Evolutionary conservation across 2,329 filamentous ascomycete species (phyloP).

Genomic region (Elsinoe necatrix): DNA sequence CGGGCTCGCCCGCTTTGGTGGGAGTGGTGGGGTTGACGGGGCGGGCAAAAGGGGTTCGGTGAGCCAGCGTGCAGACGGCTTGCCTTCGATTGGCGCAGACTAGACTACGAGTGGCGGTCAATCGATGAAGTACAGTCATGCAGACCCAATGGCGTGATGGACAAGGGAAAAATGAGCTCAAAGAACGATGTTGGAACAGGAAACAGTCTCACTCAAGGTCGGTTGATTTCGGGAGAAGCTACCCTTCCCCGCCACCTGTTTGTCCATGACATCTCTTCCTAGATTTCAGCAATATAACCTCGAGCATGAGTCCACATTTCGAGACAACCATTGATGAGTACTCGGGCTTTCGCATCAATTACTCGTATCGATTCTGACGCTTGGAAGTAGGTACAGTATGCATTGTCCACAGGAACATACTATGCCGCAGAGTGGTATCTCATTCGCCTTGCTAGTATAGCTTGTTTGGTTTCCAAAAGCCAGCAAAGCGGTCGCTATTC

Average conservation of each 20-base stretch:
- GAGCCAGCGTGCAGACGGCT: conserved; percentile 20
- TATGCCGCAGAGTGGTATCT: no score
- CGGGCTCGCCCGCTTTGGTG: conserved; percentile 22
- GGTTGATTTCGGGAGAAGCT: conserved; percentile 11
- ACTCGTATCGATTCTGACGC: no score
- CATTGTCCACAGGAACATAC: no score
- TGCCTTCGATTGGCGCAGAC: conserved; percentile 2
- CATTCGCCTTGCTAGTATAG: conserved; percentile 31
- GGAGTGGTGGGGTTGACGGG: conserved; percentile 21
- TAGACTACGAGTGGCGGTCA: conserved; percentile 6
- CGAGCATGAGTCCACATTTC: neutral
- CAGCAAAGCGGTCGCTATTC: conserved; percentile 22
- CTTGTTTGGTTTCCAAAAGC: conserved; percentile 40
- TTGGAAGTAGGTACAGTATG: no score
- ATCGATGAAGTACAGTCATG: conserved; percentile 4
- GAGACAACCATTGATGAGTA: no score
- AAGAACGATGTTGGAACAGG: neutral
- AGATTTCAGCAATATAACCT: neutral
- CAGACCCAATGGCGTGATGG: conserved; percentile 7
- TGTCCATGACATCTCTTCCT: neutral
- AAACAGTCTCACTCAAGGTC: neutral
- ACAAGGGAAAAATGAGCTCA: neutral
- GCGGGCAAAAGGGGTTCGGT: conserved; percentile 27
- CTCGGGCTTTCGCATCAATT: no score
- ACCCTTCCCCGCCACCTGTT: neutral